Conservation (phyloP, 192 early-diverging fungal species). For the Jimgerdemannia lactiflua region DNA sequence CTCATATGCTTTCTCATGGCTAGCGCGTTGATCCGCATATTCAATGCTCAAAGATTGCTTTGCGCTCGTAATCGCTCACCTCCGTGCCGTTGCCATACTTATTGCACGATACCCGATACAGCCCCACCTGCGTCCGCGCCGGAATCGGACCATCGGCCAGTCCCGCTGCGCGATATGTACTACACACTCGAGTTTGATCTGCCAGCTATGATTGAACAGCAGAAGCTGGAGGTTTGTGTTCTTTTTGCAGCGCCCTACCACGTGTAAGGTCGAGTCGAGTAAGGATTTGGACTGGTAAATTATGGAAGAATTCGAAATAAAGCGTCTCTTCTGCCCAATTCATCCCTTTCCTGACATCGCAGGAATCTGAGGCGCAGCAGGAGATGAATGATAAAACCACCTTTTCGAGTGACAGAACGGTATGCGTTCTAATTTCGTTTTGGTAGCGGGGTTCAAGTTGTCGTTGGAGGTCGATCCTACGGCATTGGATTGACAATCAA, state of each 20-base stretch:
- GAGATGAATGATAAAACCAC: not conserved
- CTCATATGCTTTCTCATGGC: no score
- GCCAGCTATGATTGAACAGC: constrained; percentile 49
- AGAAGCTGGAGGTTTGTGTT: constrained; percentile 32
- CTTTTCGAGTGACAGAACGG: not conserved
- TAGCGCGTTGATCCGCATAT: no score
- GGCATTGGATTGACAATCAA: no score
- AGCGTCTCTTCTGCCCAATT: no score
- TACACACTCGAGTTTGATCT: constrained; percentile 66
- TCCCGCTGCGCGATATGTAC: constrained; percentile 62
- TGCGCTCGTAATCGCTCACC: no score
- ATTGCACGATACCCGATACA: not conserved
- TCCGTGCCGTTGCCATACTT: no score
- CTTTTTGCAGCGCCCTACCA: not conserved
- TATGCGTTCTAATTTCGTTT: not conserved
- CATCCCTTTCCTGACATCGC: not conserved
- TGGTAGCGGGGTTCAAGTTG: not conserved
- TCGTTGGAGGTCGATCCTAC: not conserved
- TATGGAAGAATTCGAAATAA: no score
- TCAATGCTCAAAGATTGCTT: no score
- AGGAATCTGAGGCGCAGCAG: not conserved
- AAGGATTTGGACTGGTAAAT: no score
- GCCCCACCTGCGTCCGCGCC: constrained; percentile 9
- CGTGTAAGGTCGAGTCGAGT: no score
- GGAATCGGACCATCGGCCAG: constrained; percentile 12